These are phyloP conservation scores for Colletotrichum incanum DNA, from an alignment of 2,329 filamentous ascomycete genomes.

Conservation along the genomic window DNA sequence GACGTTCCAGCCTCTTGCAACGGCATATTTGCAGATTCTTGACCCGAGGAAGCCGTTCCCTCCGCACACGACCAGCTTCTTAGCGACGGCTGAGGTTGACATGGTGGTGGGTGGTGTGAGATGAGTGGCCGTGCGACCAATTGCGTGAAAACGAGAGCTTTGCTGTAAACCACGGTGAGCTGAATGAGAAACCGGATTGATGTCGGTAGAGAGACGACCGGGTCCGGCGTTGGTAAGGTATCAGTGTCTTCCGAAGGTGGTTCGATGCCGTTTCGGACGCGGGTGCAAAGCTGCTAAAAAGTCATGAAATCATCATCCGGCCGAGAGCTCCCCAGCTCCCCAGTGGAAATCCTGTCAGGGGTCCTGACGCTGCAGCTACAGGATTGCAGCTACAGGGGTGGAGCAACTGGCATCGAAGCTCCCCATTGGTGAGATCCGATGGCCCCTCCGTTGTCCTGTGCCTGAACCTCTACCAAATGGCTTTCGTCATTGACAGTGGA, in stretches of 20 bases:
- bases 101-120: conserved; percentile 55
- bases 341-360: conserved; percentile 32
- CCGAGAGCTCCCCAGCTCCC: conserved; percentile 34
- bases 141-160: background rate
- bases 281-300: conserved; percentile 33
- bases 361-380: conserved; percentile 22
- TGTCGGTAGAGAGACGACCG: conserved; percentile 9
- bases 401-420: background rate
- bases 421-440: conserved; percentile 30
- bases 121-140: background rate
- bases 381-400: conserved; percentile 26
- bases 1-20: conserved; percentile 90
- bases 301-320: conserved; percentile 42
- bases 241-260: conserved; percentile 31
- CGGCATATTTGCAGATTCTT: conserved; percentile 92
- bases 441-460: background rate
- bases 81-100: conserved; percentile 70
- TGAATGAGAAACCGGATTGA: conserved; percentile 23
- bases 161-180: background rate
- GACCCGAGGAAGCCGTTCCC: conserved; percentile 93
- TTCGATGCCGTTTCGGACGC: conserved; percentile 38
- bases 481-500: background rate
- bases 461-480: background rate
- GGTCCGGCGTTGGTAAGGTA: conserved; percentile 25
- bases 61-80: conserved; percentile 90